Conservation (phyloP, 2,329 filamentous ascomycete genomes). For the Penicillium sp. region DNA sequence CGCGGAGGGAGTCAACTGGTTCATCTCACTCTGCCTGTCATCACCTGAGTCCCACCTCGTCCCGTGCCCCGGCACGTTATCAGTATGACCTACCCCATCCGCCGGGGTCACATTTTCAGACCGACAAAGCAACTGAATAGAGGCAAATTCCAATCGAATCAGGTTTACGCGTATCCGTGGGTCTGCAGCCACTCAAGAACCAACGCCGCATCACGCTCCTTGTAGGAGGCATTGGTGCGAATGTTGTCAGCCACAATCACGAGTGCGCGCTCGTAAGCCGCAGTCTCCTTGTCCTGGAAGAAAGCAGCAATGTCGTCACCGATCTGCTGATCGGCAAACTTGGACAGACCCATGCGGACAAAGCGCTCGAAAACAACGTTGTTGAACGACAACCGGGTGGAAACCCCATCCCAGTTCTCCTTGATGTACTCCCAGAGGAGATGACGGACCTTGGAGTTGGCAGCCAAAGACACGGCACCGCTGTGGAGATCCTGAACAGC, state of each 20-base stretch:
- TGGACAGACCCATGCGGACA: constrained; percentile 73
- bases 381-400: constrained; percentile 73
- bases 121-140: too few relatives aligned
- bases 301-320: constrained; percentile 79
- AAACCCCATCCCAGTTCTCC: constrained; percentile 75
- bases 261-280: constrained; percentile 81
- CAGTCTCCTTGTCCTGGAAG: constrained; percentile 83
- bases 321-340: constrained; percentile 71
- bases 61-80: too few relatives aligned
- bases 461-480: constrained; percentile 70
- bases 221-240: constrained; percentile 79
- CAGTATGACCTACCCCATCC: too few relatives aligned
- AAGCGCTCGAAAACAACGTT: constrained; percentile 89
- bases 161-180: constrained; percentile 57
- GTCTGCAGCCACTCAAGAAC: constrained; percentile 77
- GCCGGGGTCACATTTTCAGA: too few relatives aligned
- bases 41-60: too few relatives aligned
- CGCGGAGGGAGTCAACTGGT: too few relatives aligned
- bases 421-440: constrained; percentile 85
- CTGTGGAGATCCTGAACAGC: constrained; percentile 85
- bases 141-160: not conserved
- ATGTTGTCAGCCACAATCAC: constrained; percentile 86
- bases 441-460: constrained; percentile 71
- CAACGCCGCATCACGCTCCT: constrained; percentile 69
- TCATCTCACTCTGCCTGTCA: too few relatives aligned